Evolutionary conservation across 2,329 filamentous ascomycete genomes (phyloP).

Genomic region (Hypoxylon sp.): DNA sequence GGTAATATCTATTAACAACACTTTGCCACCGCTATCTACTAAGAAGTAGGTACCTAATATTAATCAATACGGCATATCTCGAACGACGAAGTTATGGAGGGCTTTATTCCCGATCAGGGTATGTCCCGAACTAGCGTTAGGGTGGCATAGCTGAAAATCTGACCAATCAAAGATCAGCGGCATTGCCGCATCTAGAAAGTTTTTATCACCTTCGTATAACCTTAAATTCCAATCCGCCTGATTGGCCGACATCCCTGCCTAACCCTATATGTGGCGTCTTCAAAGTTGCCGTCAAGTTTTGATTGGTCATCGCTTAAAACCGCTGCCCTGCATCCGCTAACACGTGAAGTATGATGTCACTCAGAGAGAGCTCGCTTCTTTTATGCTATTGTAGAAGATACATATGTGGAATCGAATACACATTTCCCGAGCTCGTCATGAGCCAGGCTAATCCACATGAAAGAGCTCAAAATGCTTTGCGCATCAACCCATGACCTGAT

Average conservation of each 20-base stretch:
- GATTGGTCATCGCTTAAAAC: not conserved
- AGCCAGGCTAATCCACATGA: constrained; percentile 55
- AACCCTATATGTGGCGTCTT: not conserved
- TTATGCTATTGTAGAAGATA: constrained; percentile 1
- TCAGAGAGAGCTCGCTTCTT: not conserved
- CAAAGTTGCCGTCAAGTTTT: not conserved
- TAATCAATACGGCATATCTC: not conserved
- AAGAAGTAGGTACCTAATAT: not conserved
- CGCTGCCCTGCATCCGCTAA: not conserved
- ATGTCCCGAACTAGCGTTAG: not conserved
- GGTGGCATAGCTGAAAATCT: not conserved
- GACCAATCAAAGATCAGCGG: not conserved
- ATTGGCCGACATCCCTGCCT: not conserved
- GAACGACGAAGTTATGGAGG: not conserved
- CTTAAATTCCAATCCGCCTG: not conserved
- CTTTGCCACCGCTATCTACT: not conserved
- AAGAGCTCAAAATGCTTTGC: constrained; percentile 46
- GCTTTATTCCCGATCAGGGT: not conserved
- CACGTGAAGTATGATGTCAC: no score
- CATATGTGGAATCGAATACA: constrained; percentile 42
- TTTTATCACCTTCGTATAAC: not conserved
- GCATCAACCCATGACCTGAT: constrained; percentile 28
- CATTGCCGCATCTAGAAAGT: not conserved
- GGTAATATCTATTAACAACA: not conserved
- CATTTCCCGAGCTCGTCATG: constrained; percentile 50